These are phyloP conservation scores for Zygosaccharomyces pseudobailii DNA, from an alignment of 1,139 yeast species.

Conservation along the genomic window DNA sequence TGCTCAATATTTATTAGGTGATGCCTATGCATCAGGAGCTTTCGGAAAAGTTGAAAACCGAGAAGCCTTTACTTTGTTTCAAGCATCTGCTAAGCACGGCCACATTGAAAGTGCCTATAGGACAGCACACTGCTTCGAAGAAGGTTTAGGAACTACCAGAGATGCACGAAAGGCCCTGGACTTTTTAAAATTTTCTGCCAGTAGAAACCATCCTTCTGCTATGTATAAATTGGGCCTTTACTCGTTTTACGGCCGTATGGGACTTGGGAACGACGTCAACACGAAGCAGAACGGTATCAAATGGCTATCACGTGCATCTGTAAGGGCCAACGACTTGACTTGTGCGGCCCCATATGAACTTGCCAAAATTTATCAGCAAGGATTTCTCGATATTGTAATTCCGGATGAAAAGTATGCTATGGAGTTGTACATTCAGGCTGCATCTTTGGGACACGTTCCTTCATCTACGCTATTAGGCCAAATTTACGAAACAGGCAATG, in stretches of 20 bases:
- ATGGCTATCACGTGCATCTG: constrained; percentile 87
- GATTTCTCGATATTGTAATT: constrained; percentile 82
- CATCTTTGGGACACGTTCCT: constrained; percentile 79
- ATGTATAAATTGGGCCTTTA: constrained; percentile 89
- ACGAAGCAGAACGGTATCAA: constrained; percentile 84
- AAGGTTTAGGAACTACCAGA: constrained; percentile 87
- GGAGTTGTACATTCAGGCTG: constrained; percentile 82
- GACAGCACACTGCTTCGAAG: constrained; percentile 86
- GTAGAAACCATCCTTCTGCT: constrained; percentile 90
- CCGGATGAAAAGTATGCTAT: constrained; percentile 80
- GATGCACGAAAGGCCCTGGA: constrained; percentile 85
- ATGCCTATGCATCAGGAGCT: constrained; percentile 82
- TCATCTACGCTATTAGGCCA: constrained; percentile 78
- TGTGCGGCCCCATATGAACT: constrained; percentile 93
- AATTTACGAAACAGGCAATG: constrained; percentile 77
- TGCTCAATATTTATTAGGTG: constrained; percentile 87
- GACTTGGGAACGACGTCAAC: constrained; percentile 59
- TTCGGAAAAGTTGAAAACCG: constrained; percentile 76
- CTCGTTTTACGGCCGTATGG: constrained; percentile 81
- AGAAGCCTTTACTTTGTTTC: constrained; percentile 73
- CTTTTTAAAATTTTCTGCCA: constrained; percentile 80
- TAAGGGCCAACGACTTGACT: constrained; percentile 75
- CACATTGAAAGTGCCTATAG: constrained; percentile 90
- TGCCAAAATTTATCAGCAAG: constrained; percentile 77
- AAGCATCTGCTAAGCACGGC: constrained; percentile 87